A percentile compares a stretch with the other conserved stretches of the same genome.
These are phyloP conservation scores for Wickerhamiella kazuoi DNA, from an alignment of 805 yeast species.

Conservation along the genomic window DNA sequence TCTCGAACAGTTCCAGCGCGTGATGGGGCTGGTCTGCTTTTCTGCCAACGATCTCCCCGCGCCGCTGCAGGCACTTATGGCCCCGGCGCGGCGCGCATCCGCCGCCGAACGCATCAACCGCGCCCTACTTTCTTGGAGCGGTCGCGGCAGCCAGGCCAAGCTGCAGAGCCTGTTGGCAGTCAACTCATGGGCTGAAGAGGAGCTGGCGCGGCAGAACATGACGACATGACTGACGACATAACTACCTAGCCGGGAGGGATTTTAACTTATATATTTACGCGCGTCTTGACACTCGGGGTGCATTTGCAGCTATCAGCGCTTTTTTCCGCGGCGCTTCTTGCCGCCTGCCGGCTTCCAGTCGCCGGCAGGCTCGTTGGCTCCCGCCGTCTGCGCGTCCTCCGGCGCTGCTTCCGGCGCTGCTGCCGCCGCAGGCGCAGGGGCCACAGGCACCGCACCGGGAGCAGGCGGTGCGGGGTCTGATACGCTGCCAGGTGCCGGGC, in stretches of 20 bases:
- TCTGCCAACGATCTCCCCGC: conserved; percentile 21
- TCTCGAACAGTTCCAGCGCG: conserved; percentile 56
- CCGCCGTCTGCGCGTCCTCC: too few species aligned
- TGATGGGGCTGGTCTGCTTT: conserved; percentile 61
- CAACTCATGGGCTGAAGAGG: conserved; percentile 49
- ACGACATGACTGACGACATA: too few species aligned
- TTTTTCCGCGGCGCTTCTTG: too few species aligned
- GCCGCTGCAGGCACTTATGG: conserved; percentile 37
- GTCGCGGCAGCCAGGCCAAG: conserved; percentile 21
- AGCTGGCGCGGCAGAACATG: conserved; percentile 15
- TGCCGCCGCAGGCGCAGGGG: not conserved
- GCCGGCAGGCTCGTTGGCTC: too few species aligned
- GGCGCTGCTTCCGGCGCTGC: not conserved
- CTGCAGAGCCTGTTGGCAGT: conserved; percentile 39
- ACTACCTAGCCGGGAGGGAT: too few species aligned
- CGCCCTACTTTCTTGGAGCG: conserved; percentile 32
- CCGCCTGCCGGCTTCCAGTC: too few species aligned
- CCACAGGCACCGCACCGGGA: too few species aligned
- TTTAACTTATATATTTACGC: too few species aligned
- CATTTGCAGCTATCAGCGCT: too few species aligned
- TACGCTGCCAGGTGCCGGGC: too few species aligned
- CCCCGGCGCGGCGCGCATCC: conserved; percentile 40
- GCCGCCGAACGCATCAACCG: conserved; percentile 58
- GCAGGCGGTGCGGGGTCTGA: too few species aligned
- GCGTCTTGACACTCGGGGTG: too few species aligned